Evolutionary conservation across 2,329 filamentous ascomycete species (phyloP), one percentile per base, ranked within the genome.

Genomic region (Diplodia seriata): DNA sequence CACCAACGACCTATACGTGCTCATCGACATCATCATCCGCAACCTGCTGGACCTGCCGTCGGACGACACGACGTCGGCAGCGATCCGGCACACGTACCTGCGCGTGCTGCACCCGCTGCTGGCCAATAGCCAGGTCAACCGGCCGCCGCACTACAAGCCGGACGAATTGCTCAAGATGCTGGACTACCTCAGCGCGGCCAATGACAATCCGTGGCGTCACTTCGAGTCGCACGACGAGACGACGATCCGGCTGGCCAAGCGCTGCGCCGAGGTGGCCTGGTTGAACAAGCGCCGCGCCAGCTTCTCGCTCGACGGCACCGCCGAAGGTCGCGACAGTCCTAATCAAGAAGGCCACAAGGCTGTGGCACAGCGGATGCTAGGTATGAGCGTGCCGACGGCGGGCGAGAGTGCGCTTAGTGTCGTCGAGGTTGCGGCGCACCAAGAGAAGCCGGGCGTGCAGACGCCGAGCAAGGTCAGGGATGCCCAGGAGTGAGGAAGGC

Each of bases 1-100:
- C 79, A 97, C 93, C 33, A 99, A 99, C 76, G 95, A 99, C 75
- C 85, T 99, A 36, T 91, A 93, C 68, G 95, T 99, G 4, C 86
- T 99, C 18, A 85, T 98, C 56, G 95, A 99, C 76, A 95, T 99
- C 71, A 93, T 99, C 68, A 92, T 99, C 69, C 91, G 95, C 53
- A 99, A 99, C 75, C 84, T 99, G n/a, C 89, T 98, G 74, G 95
- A 99, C 77, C 84, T 99, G 9, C 95, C 96, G 0, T 90, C 94
- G 74, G 94, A 97, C 76, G 89, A 84, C 12, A 73, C 76, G 31
- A 77, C 79, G 29, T 75, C 78, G 2, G 78, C 76, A 38, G 77
- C 87, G 2, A 83, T 99, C 68, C 88, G 94, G 47, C 95, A 99
- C 78, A 99, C 95, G 4, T 99, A 99, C 76, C 85, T 99, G 6